These are phyloP conservation scores for Cubamyces sp. DNA, from an alignment of 768 basidiomycete species.

Conservation along the genomic window DNA sequence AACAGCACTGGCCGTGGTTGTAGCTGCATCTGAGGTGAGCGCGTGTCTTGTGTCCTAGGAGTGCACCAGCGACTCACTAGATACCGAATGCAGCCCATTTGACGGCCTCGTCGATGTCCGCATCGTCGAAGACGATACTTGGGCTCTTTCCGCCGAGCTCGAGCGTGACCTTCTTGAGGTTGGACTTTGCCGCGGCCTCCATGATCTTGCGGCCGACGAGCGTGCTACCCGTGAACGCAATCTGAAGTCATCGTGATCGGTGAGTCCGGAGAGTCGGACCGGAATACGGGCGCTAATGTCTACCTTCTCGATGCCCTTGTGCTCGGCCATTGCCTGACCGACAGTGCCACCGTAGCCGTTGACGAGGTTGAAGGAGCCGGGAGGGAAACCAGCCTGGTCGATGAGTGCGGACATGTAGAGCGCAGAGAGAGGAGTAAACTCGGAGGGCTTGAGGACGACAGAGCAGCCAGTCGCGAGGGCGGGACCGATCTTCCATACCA, in stretches of 20 bases:
- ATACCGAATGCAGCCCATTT: slow-evolving; percentile 62
- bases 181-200: slow-evolving; percentile 60
- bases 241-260: slow-evolving; percentile 23
- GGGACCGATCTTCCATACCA: slow-evolving; percentile 64
- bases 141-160: slow-evolving; percentile 78
- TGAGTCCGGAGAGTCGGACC: not conserved
- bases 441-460: slow-evolving; percentile 69
- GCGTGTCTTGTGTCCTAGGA: not conserved
- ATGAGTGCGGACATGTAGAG: slow-evolving; percentile 49
- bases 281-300: not conserved
- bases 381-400: slow-evolving; percentile 62
- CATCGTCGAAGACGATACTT: slow-evolving; percentile 64
- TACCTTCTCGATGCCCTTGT: slow-evolving; percentile 60
- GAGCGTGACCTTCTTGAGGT: slow-evolving; percentile 71
- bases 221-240: slow-evolving; percentile 77
- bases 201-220: slow-evolving; percentile 65
- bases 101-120: slow-evolving; percentile 60
- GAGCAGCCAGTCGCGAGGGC: slow-evolving; percentile 66
- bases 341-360: slow-evolving; percentile 58
- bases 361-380: slow-evolving; percentile 65
- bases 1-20: slow-evolving; percentile 80
- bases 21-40: slow-evolving; percentile 42
- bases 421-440: slow-evolving; percentile 63
- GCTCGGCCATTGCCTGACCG: slow-evolving; percentile 59
- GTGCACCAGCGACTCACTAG: slow-evolving; percentile 44